Evolutionary conservation across 305 asterid species (phyloP).

Genomic region (Solanum hybrid): DNA sequence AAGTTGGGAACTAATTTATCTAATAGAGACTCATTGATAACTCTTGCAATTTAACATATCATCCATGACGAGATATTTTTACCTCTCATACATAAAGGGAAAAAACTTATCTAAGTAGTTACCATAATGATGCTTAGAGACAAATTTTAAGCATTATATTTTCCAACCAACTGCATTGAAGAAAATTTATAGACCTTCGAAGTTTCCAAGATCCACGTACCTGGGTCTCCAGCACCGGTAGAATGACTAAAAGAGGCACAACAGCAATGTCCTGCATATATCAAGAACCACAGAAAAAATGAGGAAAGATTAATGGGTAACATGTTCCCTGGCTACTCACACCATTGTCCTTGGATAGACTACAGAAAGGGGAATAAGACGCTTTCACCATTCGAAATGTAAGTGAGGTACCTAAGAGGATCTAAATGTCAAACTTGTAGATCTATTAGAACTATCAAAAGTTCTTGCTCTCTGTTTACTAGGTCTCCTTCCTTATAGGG

Average conservation of each 20-base stretch:
- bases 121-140: neutral
- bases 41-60: neutral
- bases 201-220: slow-evolving; percentile 26
- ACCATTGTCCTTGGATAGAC: neutral
- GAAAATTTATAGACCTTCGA: neutral
- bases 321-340: neutral
- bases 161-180: neutral
- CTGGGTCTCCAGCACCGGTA: slow-evolving; percentile 97
- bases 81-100: neutral
- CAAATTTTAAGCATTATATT: neutral
- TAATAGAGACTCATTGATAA: neutral
- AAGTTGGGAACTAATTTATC: neutral
- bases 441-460: neutral
- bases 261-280: slow-evolving; percentile 93
- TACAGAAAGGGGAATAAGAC: neutral
- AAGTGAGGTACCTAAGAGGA: neutral
- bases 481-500: neutral
- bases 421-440: neutral
- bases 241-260: slow-evolving; percentile 93
- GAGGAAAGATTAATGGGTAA: slow-evolving; percentile 15
- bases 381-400: neutral
- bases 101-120: neutral
- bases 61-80: neutral
- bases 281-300: slow-evolving; percentile 30
- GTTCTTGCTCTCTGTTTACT: neutral